A percentile compares a stretch with the other conserved stretches of the same genome.
phyloP scores from a whole-genome alignment of 2,329 filamentous ascomycete genomes.

The Zymoseptoria brevis region DNA sequence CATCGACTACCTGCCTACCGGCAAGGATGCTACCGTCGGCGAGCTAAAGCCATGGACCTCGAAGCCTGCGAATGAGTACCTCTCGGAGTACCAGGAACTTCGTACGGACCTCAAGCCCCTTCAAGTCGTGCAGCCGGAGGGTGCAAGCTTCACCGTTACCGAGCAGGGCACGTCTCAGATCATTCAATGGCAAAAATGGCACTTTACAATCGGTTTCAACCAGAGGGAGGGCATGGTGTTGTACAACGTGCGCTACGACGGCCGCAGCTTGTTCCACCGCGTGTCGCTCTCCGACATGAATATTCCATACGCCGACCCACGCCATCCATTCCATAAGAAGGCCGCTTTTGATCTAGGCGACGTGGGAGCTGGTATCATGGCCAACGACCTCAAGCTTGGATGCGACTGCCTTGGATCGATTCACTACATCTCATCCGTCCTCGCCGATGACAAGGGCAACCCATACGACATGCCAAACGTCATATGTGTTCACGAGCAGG shows the following conservation, averaged over 20 bases:
- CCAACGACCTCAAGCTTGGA: slow-evolving; percentile 61
- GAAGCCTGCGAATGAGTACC: slow-evolving; percentile 56
- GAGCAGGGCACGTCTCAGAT: slow-evolving; percentile 45
- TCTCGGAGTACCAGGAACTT: slow-evolving; percentile 46
- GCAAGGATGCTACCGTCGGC: slow-evolving; percentile 52
- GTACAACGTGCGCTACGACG: slow-evolving; percentile 49
- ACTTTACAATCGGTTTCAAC: slow-evolving; percentile 55
- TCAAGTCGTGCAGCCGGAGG: slow-evolving; percentile 63
- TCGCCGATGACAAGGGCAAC: slow-evolving; percentile 32
- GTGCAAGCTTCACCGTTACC: slow-evolving; percentile 55
- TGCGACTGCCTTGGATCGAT: slow-evolving; percentile 65
- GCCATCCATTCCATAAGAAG: slow-evolving; percentile 61
- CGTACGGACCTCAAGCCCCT: slow-evolving; percentile 54
- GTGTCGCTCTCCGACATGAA: slow-evolving; percentile 61
- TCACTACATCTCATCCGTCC: slow-evolving; percentile 54
- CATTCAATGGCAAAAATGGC: slow-evolving; percentile 57
- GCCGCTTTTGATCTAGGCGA: slow-evolving; percentile 64
- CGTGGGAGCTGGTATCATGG: slow-evolving; percentile 56
- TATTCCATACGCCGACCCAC: slow-evolving; percentile 55
- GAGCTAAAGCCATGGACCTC: slow-evolving; percentile 51
- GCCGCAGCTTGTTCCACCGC: slow-evolving; percentile 59
- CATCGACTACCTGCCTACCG: slow-evolving; percentile 62
- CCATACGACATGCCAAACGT: slow-evolving; percentile 56
- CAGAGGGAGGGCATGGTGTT: slow-evolving; percentile 58
- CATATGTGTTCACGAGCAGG: slow-evolving; percentile 63